Conservation (phyloP, 106 monocot genomes). For the Hemerocallis citrina region DNA sequence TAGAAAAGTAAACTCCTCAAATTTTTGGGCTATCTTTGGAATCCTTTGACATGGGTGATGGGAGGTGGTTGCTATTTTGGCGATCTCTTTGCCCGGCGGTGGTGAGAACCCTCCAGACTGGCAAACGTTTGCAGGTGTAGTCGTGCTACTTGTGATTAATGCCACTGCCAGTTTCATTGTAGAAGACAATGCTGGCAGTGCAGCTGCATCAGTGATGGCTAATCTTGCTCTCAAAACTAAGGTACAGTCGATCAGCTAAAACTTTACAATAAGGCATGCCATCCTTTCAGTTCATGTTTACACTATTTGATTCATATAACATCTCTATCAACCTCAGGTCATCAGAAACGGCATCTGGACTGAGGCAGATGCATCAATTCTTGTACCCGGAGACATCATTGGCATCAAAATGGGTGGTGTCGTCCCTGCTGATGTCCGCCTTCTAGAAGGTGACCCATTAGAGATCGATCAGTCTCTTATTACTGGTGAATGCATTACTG, state of each 20-base stretch:
- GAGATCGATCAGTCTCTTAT: conserved; percentile 93
- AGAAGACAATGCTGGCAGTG: conserved; percentile 97
- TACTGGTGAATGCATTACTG: conserved; percentile 89
- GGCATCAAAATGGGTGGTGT: conserved; percentile 97
- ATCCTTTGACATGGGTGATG: conserved; percentile 99
- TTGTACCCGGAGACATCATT: conserved; percentile 92
- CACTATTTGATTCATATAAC: no score
- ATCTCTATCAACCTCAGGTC: conserved; percentile 57
- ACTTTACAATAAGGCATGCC: no score
- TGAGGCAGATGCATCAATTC: conserved; percentile 85
- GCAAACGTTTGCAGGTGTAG: conserved; percentile 93
- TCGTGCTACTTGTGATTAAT: conserved; percentile 86
- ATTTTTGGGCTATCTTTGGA: conserved; percentile 98
- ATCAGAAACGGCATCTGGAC: conserved; percentile 79
- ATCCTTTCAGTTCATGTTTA: no score
- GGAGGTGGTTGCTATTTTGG: conserved; percentile 98
- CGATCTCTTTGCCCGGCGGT: conserved; percentile 82
- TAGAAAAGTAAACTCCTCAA: conserved; percentile 94
- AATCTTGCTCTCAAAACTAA: conserved; percentile 90
- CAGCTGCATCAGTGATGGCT: conserved; percentile 95
- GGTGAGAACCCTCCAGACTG: conserved; percentile 85
- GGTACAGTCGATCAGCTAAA: conserved; percentile 19
- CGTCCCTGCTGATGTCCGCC: conserved; percentile 93
- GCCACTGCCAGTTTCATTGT: conserved; percentile 97
- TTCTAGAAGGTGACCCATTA: conserved; percentile 87